Evolutionary conservation across 2,329 filamentous ascomycete species (phyloP), one percentile per base, ranked within the genome.

Genomic region (Cercospora citrullina): DNA sequence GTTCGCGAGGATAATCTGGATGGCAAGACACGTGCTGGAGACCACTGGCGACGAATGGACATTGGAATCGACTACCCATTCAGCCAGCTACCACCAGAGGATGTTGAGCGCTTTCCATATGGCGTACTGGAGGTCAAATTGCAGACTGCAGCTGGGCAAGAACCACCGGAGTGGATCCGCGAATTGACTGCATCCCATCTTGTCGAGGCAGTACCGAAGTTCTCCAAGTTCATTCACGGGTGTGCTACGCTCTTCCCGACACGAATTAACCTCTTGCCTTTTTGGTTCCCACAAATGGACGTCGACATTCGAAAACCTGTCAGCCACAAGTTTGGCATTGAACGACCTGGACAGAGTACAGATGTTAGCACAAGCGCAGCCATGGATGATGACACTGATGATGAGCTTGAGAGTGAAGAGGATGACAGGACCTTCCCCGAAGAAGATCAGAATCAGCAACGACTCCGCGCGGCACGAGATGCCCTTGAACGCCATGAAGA

Each of bases 261-360:
- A 55, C 89, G 91, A 65, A 99, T 99, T 80, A 85, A 97, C 59
- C 85, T 99, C 12, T 84, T 99, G 5, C 95, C 95, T 0, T 99
- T 92, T 84, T 99, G 95, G 95, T 92, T 94, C 84, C 95, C 95
- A 0, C 95, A 99, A 81, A 99, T 99, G 95, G 90, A 96, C 73
- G 89, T 96, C 26, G 95, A 99, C 77, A 99, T 99, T 75, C 91
- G 94, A 73, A 99, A 99, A 81, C 93, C 95, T 0, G 87, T 89
- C 31, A 93, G 88, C 4, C 93, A 95, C 75, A 89, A 91, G 73
- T 98, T 98, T 77, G 95, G 95, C 65, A 97, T 99, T 74, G 90
- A 92, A 75, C 87, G 94, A 36, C 89, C 91, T 0, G 89, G 88
- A 6, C 87, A 91, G 21, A 92, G 91, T 64, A 89, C 89, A 36